phyloP scores from a whole-genome alignment of 345 rosid genomes.

The Streptanthus diversifolius region DNA sequence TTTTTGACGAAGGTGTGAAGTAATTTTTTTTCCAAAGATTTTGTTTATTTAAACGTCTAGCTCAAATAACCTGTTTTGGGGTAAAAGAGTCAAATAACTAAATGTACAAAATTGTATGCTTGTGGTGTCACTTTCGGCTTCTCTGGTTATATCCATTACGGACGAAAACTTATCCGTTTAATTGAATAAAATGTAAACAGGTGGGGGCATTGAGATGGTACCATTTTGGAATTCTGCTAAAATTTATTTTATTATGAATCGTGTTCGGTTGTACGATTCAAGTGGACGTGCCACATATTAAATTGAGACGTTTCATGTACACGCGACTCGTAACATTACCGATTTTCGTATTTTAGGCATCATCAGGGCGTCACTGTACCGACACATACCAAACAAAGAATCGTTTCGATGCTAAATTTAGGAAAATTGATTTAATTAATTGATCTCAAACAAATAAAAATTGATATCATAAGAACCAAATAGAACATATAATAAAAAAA shows the following conservation, averaged over 20 bases:
- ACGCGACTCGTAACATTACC: slow-evolving; percentile 14
- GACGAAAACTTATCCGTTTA: not conserved
- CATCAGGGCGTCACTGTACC: slow-evolving; percentile 3
- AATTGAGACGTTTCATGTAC: slow-evolving; percentile 21
- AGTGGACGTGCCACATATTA: slow-evolving; percentile 4
- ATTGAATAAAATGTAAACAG: not conserved
- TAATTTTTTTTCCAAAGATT: too few species aligned
- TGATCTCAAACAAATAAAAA: not conserved
- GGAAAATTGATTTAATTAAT: not conserved
- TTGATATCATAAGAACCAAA: not conserved
- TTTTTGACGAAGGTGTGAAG: not conserved
- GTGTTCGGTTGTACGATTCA: slow-evolving; percentile 26
- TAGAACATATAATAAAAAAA: not conserved
- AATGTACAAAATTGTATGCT: not conserved
- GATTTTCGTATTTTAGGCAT: slow-evolving; percentile 1
- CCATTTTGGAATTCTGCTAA: not conserved
- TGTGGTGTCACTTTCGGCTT: not conserved
- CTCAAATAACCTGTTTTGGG: too few species aligned
- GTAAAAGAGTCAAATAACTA: not conserved
- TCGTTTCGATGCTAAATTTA: slow-evolving; percentile 6
- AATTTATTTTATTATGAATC: not conserved
- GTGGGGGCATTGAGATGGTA: not conserved
- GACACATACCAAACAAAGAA: slow-evolving; percentile 26
- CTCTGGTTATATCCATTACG: not conserved
- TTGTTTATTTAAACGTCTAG: too few species aligned